Conservation (phyloP, 2,329 filamentous ascomycete genomes). For the Colletotrichum higginsianum region DNA sequence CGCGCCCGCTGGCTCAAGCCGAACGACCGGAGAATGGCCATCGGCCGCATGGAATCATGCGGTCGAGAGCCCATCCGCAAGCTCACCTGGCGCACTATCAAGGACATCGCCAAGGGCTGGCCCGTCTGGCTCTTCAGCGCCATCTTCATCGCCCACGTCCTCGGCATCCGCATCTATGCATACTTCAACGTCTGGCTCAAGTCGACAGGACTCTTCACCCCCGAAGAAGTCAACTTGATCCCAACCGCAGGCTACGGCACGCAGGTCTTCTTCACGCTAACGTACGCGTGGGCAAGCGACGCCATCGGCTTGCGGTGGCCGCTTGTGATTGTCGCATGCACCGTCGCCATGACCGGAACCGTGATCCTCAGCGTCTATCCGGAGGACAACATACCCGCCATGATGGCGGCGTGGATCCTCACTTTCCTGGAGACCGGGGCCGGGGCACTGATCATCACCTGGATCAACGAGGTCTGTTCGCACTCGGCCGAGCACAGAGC, state of each 20-base stretch:
- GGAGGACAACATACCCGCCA: constrained; percentile 50
- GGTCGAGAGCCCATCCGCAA: constrained; percentile 51
- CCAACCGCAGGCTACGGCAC: constrained; percentile 45
- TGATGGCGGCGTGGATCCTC: constrained; percentile 56
- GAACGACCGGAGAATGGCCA: constrained; percentile 48
- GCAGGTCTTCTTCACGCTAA: constrained; percentile 64
- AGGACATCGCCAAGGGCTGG: constrained; percentile 50
- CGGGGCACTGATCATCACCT: constrained; percentile 57
- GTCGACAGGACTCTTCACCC: constrained; percentile 48
- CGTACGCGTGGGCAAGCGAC: constrained; percentile 68
- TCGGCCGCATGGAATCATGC: constrained; percentile 49
- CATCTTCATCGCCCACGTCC: constrained; percentile 51
- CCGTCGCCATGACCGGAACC: constrained; percentile 52
- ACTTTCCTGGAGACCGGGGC: constrained; percentile 54
- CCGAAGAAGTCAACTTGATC: constrained; percentile 45
- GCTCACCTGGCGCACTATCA: constrained; percentile 48
- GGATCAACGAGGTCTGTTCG: constrained; percentile 63
- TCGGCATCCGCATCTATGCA: constrained; percentile 54
- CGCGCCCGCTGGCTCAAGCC: constrained; percentile 49
- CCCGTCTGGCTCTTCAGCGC: constrained; percentile 53
- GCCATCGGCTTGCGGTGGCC: constrained; percentile 67
- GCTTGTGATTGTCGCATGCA: constrained; percentile 64
- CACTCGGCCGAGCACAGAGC: constrained; percentile 64
- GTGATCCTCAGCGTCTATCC: constrained; percentile 54
- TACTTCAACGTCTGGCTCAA: constrained; percentile 56